Conservation (phyloP, 179 eudicot species). For the Heliamphora ciliata region DNA sequence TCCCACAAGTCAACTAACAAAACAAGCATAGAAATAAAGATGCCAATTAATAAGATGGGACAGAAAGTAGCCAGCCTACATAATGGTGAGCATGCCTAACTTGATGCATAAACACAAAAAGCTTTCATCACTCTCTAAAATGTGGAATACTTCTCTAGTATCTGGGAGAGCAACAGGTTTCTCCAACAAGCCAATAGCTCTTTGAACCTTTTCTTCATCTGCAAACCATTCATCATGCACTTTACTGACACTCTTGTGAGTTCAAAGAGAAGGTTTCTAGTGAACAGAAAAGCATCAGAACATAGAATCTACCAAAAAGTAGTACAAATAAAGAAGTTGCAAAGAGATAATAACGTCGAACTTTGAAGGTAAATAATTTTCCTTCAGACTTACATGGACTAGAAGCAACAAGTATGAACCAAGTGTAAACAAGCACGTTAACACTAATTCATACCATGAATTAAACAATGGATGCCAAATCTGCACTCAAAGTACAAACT, state of each 20-base stretch:
- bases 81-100: too few species aligned
- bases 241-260: too few species aligned
- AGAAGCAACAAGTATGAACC: background rate
- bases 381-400: background rate
- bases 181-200: too few species aligned
- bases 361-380: background rate
- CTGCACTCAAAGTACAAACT: conserved; percentile 9
- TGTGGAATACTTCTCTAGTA: too few species aligned
- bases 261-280: too few species aligned
- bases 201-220: too few species aligned
- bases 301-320: background rate
- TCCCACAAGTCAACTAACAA: conserved; percentile 61
- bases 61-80: background rate
- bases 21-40: background rate
- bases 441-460: background rate
- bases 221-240: too few species aligned
- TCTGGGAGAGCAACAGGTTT: too few species aligned
- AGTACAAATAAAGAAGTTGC: background rate
- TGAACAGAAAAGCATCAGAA: background rate
- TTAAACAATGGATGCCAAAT: background rate
- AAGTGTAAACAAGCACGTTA: background rate
- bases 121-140: too few species aligned
- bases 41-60: background rate
- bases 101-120: too few species aligned
- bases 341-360: background rate